Conservation (phyloP, 2,329 filamentous ascomycete species). For the Polytolypa hystricis region DNA sequence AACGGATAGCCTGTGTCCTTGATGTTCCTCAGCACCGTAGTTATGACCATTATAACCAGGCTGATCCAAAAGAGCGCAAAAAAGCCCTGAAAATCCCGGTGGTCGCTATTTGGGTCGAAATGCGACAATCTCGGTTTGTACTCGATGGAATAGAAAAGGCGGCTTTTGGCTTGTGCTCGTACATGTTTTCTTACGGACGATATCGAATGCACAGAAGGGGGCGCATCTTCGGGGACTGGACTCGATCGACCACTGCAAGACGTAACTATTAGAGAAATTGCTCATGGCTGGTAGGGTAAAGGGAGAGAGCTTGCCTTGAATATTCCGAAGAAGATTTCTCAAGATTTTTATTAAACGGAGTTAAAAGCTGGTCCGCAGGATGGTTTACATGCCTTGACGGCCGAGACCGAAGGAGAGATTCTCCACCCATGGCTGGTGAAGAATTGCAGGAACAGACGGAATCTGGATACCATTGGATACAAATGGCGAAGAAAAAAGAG, state of each 20-base stretch:
- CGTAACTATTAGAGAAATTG: too few species aligned
- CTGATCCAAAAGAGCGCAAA: slow-evolving; percentile 98
- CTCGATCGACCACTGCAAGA: slow-evolving; percentile 63
- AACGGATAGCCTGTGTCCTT: slow-evolving; percentile 87
- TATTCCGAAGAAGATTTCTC: slow-evolving; percentile 14
- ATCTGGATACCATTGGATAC: too few species aligned
- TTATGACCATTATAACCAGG: slow-evolving; percentile 91
- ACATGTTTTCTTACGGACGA: slow-evolving; percentile 75
- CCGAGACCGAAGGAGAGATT: too few species aligned
- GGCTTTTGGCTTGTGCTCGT: slow-evolving; percentile 66
- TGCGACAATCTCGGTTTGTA: slow-evolving; percentile 86
- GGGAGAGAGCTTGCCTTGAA: slow-evolving; percentile 20
- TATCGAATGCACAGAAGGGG: slow-evolving; percentile 79
- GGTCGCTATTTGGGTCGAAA: slow-evolving; percentile 85
- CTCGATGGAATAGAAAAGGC: slow-evolving; percentile 86
- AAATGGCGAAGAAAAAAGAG: too few species aligned
- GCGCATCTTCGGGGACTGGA: slow-evolving; percentile 76
- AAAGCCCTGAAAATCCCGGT: slow-evolving; percentile 92
- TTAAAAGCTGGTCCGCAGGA: not conserved
- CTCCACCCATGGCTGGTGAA: too few species aligned
- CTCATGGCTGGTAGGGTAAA: not conserved
- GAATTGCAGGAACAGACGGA: too few species aligned
- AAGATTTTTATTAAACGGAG: not conserved
- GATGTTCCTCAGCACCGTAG: slow-evolving; percentile 81
- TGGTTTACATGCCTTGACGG: too few species aligned